Conservation (phyloP, 768 basidiomycete species). For the Daedaleopsis sinensis region DNA sequence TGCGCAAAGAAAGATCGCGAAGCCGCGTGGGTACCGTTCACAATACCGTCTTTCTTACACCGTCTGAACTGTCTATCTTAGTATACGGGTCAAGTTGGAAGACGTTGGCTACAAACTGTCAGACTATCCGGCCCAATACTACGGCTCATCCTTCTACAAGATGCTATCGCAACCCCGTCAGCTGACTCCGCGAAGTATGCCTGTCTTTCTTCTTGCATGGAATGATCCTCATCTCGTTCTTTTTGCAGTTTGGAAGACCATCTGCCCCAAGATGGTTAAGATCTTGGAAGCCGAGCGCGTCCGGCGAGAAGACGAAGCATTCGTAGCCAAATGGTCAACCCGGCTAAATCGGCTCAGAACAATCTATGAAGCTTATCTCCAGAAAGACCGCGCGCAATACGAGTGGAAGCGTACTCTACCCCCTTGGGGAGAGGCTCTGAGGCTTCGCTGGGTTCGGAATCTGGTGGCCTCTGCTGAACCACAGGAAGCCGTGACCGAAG, state of each 20-base stretch:
- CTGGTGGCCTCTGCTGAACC: neutral
- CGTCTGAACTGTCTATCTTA: neutral
- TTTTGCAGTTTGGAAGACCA: neutral
- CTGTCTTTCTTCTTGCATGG: too few relatives aligned
- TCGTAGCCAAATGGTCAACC: neutral
- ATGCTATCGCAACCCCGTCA: slow-evolving; percentile 1
- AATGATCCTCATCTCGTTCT: too few relatives aligned
- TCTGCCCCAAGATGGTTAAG: neutral
- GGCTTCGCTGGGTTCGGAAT: neutral
- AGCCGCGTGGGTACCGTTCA: neutral
- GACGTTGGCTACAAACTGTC: slow-evolving; percentile 6
- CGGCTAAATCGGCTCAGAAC: neutral
- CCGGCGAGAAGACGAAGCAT: neutral
- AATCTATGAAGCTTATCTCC: neutral
- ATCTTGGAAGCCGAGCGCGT: neutral
- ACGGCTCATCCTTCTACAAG: neutral
- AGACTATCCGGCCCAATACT: slow-evolving; percentile 5
- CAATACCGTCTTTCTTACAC: too few relatives aligned
- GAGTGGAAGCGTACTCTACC: neutral
- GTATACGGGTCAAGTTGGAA: slow-evolving; percentile 7
- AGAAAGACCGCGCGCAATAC: neutral
- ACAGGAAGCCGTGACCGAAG: neutral
- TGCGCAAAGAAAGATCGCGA: neutral
- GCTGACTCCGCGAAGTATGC: slow-evolving; percentile 4
- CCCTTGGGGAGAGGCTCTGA: neutral